Evolutionary conservation across 371 early-diverging fungal genomes (phyloP).

Genomic region (Haplosporangium sp.): DNA sequence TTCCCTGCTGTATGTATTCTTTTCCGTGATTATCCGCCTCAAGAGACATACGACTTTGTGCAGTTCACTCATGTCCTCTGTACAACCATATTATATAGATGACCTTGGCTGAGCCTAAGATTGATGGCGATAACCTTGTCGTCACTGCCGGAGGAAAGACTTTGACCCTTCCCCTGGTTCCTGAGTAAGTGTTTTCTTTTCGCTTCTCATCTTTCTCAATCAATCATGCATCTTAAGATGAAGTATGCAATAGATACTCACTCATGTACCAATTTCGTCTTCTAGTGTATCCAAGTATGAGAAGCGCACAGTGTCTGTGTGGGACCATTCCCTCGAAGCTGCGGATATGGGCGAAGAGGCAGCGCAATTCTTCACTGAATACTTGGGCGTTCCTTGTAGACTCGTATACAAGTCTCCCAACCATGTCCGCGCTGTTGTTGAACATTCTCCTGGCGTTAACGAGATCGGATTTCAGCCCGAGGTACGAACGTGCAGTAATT

Average conservation of each 20-base stretch:
- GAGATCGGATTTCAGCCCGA: conserved; percentile 49
- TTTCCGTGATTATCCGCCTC: not conserved
- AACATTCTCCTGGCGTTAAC: conserved; percentile 40
- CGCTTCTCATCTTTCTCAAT: too few relatives aligned
- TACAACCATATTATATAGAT: conserved; percentile 14
- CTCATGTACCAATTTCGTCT: not conserved
- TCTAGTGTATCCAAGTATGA: conserved; percentile 33
- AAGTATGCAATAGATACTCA: too few relatives aligned
- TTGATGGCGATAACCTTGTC: conserved; percentile 36
- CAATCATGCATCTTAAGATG: too few relatives aligned
- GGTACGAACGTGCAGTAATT: conserved; percentile 14
- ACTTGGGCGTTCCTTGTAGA: conserved; percentile 35
- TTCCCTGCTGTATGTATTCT: conserved; percentile 28
- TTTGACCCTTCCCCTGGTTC: conserved; percentile 36
- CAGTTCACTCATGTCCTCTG: not conserved
- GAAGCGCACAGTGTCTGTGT: conserved; percentile 28
- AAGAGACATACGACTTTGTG: not conserved
- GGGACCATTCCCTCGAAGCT: conserved; percentile 27
- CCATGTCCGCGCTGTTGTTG: conserved; percentile 39
- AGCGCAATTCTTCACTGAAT: conserved; percentile 45
- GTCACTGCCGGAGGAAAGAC: conserved; percentile 43
- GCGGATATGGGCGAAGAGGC: conserved; percentile 45
- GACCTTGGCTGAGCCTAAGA: conserved; percentile 33
- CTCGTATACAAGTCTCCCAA: conserved; percentile 48
- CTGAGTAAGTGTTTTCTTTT: conserved; percentile 28